Conservation (phyloP, 768 basidiomycete genomes). For the Mycena belliarum region DNA sequence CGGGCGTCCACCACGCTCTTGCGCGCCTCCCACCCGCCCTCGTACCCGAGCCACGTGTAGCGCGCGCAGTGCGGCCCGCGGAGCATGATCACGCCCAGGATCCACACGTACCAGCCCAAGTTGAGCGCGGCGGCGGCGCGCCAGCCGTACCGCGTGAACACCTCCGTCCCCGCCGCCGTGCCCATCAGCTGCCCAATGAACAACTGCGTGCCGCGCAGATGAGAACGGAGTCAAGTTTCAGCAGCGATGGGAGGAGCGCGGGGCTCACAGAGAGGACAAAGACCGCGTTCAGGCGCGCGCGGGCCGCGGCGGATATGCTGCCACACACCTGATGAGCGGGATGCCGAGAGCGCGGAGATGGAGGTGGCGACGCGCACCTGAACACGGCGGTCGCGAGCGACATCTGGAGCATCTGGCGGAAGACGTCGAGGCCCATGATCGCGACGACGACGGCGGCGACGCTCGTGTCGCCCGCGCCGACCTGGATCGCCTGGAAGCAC, state of each 20-base stretch:
- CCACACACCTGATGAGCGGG: background rate
- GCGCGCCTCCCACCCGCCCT: constrained; percentile 52
- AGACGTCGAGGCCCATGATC: constrained; percentile 71
- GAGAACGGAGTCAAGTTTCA: background rate
- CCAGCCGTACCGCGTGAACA: constrained; percentile 76
- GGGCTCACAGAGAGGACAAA: constrained; percentile 62
- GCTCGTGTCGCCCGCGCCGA: constrained; percentile 67
- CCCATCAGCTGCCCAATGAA: constrained; percentile 86
- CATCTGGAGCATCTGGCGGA: constrained; percentile 75
- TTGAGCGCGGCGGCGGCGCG: constrained; percentile 61
- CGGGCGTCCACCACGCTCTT: constrained; percentile 36
- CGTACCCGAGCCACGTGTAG: constrained; percentile 66
- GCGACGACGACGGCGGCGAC: constrained; percentile 71
- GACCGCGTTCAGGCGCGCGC: constrained; percentile 77
- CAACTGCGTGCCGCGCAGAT: constrained; percentile 33
- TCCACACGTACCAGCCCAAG: constrained; percentile 58
- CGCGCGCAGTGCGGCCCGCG: constrained; percentile 68
- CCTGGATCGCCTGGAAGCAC: constrained; percentile 61
- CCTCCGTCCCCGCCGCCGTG: constrained; percentile 69
- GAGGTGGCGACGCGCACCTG: constrained; percentile 36
- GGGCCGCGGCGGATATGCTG: constrained; percentile 48
- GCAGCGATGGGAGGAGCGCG: background rate
- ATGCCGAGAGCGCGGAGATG: background rate
- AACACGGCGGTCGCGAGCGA: constrained; percentile 62
- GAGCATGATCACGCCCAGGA: constrained; percentile 55